Conservation (phyloP, 2,329 filamentous ascomycete species). For the Exserohilum rostratum region DNA sequence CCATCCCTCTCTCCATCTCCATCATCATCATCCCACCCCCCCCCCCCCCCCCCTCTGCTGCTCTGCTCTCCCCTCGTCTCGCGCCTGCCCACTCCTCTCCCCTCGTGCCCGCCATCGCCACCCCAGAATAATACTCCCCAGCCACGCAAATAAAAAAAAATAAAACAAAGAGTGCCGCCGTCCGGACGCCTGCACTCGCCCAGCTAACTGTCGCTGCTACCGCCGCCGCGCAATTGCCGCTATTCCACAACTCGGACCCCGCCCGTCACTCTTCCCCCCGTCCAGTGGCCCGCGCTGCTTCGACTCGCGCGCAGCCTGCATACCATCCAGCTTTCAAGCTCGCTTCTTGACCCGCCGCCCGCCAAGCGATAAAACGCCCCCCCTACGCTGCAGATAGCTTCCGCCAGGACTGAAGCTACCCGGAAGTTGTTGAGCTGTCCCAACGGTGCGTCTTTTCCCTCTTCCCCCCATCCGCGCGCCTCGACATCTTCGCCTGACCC, state of each 20-base stretch:
- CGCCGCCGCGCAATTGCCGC: conserved; percentile 1
- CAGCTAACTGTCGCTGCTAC: background rate
- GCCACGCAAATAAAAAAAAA: background rate
- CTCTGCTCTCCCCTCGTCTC: background rate
- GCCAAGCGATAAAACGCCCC: conserved; percentile 47
- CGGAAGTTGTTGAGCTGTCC: conserved; percentile 20
- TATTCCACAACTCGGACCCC: conserved; percentile 21
- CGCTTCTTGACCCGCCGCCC: conserved; percentile 41
- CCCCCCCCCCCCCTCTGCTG: background rate
- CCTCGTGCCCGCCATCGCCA: background rate
- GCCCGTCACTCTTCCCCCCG: conserved; percentile 12
- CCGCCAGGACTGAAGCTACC: conserved; percentile 28
- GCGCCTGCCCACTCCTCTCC: background rate
- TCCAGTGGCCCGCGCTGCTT: conserved; percentile 19
- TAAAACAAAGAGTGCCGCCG: background rate
- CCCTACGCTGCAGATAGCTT: conserved; percentile 43
- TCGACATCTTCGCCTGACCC: conserved; percentile 11
- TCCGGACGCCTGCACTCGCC: background rate
- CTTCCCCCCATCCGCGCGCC: conserved; percentile 4
- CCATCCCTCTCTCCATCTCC: background rate
- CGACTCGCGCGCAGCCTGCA: conserved; percentile 28
- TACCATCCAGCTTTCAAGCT: conserved; percentile 30
- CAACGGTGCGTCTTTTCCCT: conserved; percentile 24
- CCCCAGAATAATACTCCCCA: background rate
- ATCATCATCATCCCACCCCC: background rate